These are phyloP conservation scores for Crithidia acanthocephali DNA, from an alignment of 208 protist genomes.

Conservation along the genomic window DNA sequence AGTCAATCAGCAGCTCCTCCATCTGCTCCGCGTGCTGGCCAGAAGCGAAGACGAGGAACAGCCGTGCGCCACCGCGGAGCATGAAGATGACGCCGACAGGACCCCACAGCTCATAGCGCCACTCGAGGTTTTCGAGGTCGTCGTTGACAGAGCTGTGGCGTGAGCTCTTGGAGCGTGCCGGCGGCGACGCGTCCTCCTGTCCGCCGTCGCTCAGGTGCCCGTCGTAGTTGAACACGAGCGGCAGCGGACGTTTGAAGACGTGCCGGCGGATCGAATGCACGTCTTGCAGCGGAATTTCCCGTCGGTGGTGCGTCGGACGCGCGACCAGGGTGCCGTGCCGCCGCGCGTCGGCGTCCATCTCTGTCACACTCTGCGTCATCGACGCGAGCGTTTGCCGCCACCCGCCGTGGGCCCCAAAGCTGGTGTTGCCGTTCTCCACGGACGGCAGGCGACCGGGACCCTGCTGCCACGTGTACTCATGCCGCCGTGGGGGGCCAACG, in stretches of 20 bases:
- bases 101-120: conserved; percentile 49
- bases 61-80: conserved; percentile 25
- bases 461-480: conserved; percentile 31
- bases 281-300: conserved; percentile 36
- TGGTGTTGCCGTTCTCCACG: neutral
- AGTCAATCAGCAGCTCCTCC: conserved; percentile 24
- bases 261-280: conserved; percentile 36
- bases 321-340: neutral
- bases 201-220: conserved; percentile 5
- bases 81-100: conserved; percentile 41
- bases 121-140: conserved; percentile 18
- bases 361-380: neutral
- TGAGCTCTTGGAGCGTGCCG: neutral
- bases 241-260: conserved; percentile 37
- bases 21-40: conserved; percentile 24
- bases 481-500: conserved; percentile 14
- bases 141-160: neutral
- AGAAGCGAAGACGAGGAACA: conserved; percentile 43
- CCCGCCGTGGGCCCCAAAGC: conserved; percentile 1
- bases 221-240: conserved; percentile 30
- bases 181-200: neutral
- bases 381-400: conserved; percentile 11
- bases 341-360: conserved; percentile 3
- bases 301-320: conserved; percentile 16
- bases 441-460: conserved; percentile 19